Base-by-base conservation (phyloP, 73 alveolate species). In the Effrenium voratum region DNA sequence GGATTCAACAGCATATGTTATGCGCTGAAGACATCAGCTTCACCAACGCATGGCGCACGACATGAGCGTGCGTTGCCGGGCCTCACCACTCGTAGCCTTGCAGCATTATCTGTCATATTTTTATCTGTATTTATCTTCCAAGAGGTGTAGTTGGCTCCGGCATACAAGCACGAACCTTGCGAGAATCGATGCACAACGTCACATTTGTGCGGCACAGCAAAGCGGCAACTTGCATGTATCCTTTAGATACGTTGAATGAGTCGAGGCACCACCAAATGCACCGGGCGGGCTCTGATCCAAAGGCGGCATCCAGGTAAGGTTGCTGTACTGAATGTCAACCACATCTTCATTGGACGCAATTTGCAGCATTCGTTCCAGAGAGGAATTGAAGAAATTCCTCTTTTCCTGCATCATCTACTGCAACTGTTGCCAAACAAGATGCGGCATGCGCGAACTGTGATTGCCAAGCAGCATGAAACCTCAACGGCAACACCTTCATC, bases 221-320 rank as follows among this genome's bases (percentile, higher is more conserved):
- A 10, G 15, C 22, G 10, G 8, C 15, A 24, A 5, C 76, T 24
- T 24, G 76, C 16, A 22, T 57, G 28, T 57, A 57, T 0, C 28
- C n/a, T 57, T 22, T 57, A 57, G 16, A 0, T 57, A 57, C 28
- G 28, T 1, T 0, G 16, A 57, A 22, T 1, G 16, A 32, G 13
- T 50, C 77, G 30, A 84, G 80, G 45, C 19, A 6, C 94, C 94
- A 16, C 80, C 76, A 30, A 85, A 85, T 26, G 76, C 80, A 1
- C 94, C 94, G 32, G 94, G 94, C 22, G 94, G 94, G 43, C 94
- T 85, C 59, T n/a, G 94, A 59, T 85, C 94, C 49, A 85, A 60
- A 5, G 94, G 94, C 34, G 94, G 94, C 26, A 85, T 52, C 94
- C 94, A 85, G n/a, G 80, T 57, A 43, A 85, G 94, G 44, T 57